phyloP scores from a whole-genome alignment of 805 yeast genomes.

The Blastobotrys peoriensis region DNA sequence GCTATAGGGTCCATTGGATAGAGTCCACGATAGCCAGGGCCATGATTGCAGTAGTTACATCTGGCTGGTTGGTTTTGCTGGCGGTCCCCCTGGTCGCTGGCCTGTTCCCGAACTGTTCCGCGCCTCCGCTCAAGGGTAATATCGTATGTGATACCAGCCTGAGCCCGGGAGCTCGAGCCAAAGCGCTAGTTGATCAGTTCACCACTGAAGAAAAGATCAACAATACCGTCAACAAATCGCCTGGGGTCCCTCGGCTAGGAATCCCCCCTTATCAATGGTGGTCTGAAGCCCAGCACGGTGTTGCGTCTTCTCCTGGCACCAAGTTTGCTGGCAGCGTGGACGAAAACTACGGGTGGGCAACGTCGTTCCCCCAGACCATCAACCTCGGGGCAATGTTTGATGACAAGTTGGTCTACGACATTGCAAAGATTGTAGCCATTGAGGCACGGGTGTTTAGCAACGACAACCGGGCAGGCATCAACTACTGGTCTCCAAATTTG shows the following conservation, averaged over 20 bases:
- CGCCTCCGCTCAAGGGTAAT: background rate
- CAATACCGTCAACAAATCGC: conserved; percentile 7
- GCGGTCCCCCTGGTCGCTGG: too few species aligned
- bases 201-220: conserved; percentile 12
- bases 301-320: conserved; percentile 8
- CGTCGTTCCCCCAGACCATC: conserved; percentile 13
- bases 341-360: conserved; percentile 3
- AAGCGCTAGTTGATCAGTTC: conserved; percentile 7
- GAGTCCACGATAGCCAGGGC: too few species aligned
- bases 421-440: conserved; percentile 8
- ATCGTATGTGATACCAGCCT: background rate
- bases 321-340: conserved; percentile 4
- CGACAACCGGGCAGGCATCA: conserved; percentile 8
- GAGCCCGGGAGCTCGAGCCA: conserved; percentile 5
- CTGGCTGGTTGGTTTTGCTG: too few species aligned
- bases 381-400: conserved; percentile 8
- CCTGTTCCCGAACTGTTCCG: conserved; percentile 3
- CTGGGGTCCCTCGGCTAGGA: conserved; percentile 11
- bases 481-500: conserved; percentile 12
- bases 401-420: conserved; percentile 4
- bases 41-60: too few species aligned
- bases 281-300: conserved; percentile 13
- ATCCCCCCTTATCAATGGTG: conserved; percentile 12
- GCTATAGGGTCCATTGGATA: too few species aligned
- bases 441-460: conserved; percentile 13